phyloP scores from a whole-genome alignment of 2,329 filamentous ascomycete species.

The Fusarium napiforme region DNA sequence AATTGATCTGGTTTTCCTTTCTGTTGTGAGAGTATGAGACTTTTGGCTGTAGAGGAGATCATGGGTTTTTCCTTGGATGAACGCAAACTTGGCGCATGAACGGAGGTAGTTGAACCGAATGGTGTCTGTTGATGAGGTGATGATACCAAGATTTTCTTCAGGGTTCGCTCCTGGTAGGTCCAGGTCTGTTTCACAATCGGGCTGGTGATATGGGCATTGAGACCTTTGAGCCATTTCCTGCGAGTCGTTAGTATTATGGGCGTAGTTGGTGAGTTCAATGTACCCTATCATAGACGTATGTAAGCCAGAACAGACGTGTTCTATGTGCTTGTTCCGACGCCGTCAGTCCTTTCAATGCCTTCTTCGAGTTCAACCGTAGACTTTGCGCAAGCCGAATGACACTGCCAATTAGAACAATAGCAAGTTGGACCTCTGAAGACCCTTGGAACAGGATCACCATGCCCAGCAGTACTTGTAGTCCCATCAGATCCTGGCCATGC shows the following conservation, averaged over 20 bases:
- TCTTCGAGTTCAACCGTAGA: slow-evolving; percentile 46
- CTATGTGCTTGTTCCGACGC: slow-evolving; percentile 38
- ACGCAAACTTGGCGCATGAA: slow-evolving; percentile 24
- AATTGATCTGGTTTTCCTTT: background rate
- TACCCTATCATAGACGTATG: slow-evolving; percentile 50
- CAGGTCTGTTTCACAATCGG: slow-evolving; percentile 52
- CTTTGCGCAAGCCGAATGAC: slow-evolving; percentile 49
- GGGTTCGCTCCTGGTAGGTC: slow-evolving; percentile 30
- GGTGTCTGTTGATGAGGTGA: background rate
- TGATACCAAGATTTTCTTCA: slow-evolving; percentile 23
- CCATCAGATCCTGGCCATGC: slow-evolving; percentile 45
- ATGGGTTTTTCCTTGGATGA: slow-evolving; percentile 35
- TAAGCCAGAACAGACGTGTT: slow-evolving; percentile 51
- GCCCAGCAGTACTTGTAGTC: slow-evolving; percentile 50
- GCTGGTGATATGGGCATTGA: slow-evolving; percentile 49
- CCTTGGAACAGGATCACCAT: slow-evolving; percentile 50
- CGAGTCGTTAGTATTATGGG: background rate
- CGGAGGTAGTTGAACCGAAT: slow-evolving; percentile 30
- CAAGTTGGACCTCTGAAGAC: slow-evolving; percentile 46
- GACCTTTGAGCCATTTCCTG: slow-evolving; percentile 51
- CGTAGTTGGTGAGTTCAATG: background rate
- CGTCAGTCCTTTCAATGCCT: background rate
- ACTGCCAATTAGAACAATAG: slow-evolving; percentile 48
- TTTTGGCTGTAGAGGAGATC: slow-evolving; percentile 31
- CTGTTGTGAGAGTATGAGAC: background rate